Percentiles rank a stretch among this genome's conserved stretches.
Evolutionary conservation across 169 alveolate genomes (phyloP).

Genomic region (Plasmodium gallinaceum): DNA sequence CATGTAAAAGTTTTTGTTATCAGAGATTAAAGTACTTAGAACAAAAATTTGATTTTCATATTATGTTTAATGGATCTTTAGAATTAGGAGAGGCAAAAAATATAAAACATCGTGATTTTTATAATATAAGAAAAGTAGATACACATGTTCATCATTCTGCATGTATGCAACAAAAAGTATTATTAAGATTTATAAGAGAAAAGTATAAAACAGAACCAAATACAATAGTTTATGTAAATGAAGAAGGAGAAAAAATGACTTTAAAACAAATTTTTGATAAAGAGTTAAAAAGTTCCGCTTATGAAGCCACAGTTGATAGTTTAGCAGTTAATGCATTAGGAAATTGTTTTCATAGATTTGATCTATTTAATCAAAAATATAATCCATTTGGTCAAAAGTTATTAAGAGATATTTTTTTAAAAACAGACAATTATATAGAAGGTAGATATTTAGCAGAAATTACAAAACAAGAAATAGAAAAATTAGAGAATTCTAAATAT

Average conservation of each 20-base stretch:
- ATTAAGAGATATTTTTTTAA: conserved; percentile 91
- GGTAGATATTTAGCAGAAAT: conserved; percentile 93
- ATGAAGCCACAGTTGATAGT: conserved; percentile 85
- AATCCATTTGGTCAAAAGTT: conserved; percentile 92
- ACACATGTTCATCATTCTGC: conserved; percentile 95
- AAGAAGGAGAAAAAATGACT: conserved; percentile 79
- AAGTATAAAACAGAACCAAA: conserved; percentile 84
- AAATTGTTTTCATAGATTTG: conserved; percentile 92
- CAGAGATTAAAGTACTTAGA: conserved; percentile 81
- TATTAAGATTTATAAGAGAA: conserved; percentile 90
- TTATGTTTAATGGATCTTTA: conserved; percentile 82
- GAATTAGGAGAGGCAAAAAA: conserved; percentile 81
- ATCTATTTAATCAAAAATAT: conserved; percentile 93
- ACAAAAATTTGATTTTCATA: conserved; percentile 82
- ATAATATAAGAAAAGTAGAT: conserved; percentile 94
- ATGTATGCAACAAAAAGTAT: conserved; percentile 92
- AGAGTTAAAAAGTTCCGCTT: conserved; percentile 82
- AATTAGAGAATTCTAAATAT: conserved; percentile 88
- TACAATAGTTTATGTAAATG: conserved; percentile 81
- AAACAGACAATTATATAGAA: conserved; percentile 91
- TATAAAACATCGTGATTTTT: conserved; percentile 90
- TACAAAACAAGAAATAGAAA: conserved; percentile 90
- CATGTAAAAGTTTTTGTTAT: conserved; percentile 83
- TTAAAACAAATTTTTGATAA: conserved; percentile 84
- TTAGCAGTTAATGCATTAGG: conserved; percentile 91